Conservation (phyloP, 768 basidiomycete species). For the Pulveroboletus frians region DNA sequence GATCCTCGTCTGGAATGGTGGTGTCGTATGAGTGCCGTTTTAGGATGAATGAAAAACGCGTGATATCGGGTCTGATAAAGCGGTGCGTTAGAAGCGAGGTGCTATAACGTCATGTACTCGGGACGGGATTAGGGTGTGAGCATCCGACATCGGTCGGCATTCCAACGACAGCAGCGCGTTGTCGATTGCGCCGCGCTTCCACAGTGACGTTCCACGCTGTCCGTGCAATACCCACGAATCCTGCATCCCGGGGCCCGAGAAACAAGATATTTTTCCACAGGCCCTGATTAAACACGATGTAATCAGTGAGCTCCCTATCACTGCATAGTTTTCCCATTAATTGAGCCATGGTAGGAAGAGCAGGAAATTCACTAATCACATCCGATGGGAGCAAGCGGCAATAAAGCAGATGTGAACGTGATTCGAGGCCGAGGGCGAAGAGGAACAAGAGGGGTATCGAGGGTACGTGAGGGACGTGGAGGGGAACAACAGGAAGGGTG, state of each 20-base stretch:
- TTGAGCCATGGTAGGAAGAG: constrained; percentile 52
- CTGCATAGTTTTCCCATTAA: constrained; percentile 41
- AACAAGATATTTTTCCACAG: constrained; percentile 61
- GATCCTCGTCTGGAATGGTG: constrained; percentile 25
- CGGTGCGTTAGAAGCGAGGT: constrained; percentile 5
- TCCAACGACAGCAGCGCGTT: constrained; percentile 10
- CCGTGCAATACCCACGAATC: constrained; percentile 44
- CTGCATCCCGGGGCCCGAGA: constrained; percentile 44
- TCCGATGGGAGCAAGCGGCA: constrained; percentile 49
- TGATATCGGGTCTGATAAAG: constrained; percentile 10
- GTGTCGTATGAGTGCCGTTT: constrained; percentile 28
- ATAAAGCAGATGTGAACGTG: constrained; percentile 41
- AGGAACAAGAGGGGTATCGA: constrained; percentile 56
- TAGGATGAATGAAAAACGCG: constrained; percentile 17
- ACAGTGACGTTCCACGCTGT: constrained; percentile 73
- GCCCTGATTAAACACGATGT: constrained; percentile 46
- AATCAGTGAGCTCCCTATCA: constrained; percentile 31
- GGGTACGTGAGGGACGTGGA: constrained; percentile 45
- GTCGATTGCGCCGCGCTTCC: constrained; percentile 45
- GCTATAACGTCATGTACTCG: constrained; percentile 18
- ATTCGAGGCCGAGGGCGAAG: constrained; percentile 52
- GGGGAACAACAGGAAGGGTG: constrained; percentile 48
- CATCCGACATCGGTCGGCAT: constrained; percentile 12
- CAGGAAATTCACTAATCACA: constrained; percentile 55
- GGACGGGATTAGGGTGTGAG: constrained; percentile 6